A percentile compares a stretch with the other conserved stretches of the same genome.
Conservation (phyloP, 2,329 filamentous ascomycete genomes). For the Epichloe festucae region DNA sequence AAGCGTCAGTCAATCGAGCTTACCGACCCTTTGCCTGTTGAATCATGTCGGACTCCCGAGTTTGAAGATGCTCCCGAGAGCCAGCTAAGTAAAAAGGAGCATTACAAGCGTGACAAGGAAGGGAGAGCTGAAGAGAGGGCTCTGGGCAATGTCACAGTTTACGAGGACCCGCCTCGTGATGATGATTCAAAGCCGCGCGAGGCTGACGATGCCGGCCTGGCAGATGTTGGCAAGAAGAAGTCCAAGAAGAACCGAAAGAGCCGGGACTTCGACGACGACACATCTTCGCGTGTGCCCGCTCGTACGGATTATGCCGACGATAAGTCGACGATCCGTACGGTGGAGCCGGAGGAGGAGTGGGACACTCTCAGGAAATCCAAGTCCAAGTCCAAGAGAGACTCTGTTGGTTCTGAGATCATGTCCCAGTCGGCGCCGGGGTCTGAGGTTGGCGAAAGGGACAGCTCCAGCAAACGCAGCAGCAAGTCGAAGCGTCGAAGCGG, state of each 20-base stretch:
- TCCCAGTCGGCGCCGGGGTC: conserved; percentile 21
- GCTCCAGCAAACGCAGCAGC: conserved; percentile 26
- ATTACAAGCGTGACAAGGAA: conserved; percentile 30
- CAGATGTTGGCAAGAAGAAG: conserved; percentile 14
- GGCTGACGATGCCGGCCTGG: conserved; percentile 11
- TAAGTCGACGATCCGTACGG: conserved; percentile 7
- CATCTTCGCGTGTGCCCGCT: conserved; percentile 14
- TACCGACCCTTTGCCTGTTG: conserved; percentile 2
- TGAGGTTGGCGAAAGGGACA: conserved; percentile 22
- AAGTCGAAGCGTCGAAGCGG: conserved; percentile 26
- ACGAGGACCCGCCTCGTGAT: conserved; percentile 11
- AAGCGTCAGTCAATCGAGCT: conserved; percentile 6
- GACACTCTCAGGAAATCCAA: conserved; percentile 21
- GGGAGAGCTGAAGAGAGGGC: conserved; percentile 12
- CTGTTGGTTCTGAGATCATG: conserved; percentile 18
- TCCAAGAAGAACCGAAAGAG: conserved; percentile 17
- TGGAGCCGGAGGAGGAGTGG: conserved; percentile 22
- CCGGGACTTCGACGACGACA: conserved; percentile 16
- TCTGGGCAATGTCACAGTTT: conserved; percentile 11
- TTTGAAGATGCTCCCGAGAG: conserved; percentile 15
- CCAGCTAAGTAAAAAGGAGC: conserved; percentile 21
- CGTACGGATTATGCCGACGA: conserved; percentile 19
- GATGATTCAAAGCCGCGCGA: conserved; percentile 11
- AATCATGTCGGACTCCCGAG: conserved; percentile 5
- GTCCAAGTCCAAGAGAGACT: conserved; percentile 22